Evolutionary conservation across 75 land plant genomes (phyloP).

Genomic region (Cupressus sempervirens): DNA sequence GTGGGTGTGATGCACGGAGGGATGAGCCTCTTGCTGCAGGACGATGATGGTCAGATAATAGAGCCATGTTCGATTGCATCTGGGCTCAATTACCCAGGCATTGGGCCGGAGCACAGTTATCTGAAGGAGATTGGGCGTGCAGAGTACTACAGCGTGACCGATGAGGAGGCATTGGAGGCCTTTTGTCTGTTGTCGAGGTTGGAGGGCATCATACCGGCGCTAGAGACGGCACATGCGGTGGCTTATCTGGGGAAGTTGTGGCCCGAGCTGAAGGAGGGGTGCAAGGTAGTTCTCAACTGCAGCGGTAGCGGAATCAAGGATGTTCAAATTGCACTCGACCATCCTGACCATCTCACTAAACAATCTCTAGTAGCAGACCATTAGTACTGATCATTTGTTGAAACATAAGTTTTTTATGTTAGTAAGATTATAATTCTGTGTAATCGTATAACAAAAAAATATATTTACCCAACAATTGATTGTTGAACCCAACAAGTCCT

Average conservation of each 20-base stretch:
- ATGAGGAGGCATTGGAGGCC: slow-evolving; percentile 87
- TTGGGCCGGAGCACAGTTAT: slow-evolving; percentile 88
- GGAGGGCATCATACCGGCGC: slow-evolving; percentile 83
- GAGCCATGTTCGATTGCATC: slow-evolving; percentile 77
- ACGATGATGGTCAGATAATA: slow-evolving; percentile 76
- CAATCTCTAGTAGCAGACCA: too few relatives aligned
- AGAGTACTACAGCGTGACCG: slow-evolving; percentile 69
- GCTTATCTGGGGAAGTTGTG: slow-evolving; percentile 76
- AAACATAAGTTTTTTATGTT: too few relatives aligned
- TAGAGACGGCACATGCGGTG: slow-evolving; percentile 83
- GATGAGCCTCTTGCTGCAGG: slow-evolving; percentile 86
- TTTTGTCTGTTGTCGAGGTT: slow-evolving; percentile 51
- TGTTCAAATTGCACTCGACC: slow-evolving; percentile 51
- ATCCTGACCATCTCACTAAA: background rate
- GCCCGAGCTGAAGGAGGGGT: slow-evolving; percentile 56
- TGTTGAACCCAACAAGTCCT: too few relatives aligned
- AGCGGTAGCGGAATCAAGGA: slow-evolving; percentile 94
- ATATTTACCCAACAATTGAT: too few relatives aligned
- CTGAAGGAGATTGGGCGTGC: slow-evolving; percentile 84
- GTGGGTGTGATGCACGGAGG: slow-evolving; percentile 61
- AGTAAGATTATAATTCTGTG: too few relatives aligned
- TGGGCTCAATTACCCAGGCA: slow-evolving; percentile 89
- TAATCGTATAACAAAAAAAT: too few relatives aligned
- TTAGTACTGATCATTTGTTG: too few relatives aligned
- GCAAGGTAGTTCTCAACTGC: slow-evolving; percentile 68